Conservation (phyloP, 2,329 filamentous ascomycete species). For the Fusarium redolens region DNA sequence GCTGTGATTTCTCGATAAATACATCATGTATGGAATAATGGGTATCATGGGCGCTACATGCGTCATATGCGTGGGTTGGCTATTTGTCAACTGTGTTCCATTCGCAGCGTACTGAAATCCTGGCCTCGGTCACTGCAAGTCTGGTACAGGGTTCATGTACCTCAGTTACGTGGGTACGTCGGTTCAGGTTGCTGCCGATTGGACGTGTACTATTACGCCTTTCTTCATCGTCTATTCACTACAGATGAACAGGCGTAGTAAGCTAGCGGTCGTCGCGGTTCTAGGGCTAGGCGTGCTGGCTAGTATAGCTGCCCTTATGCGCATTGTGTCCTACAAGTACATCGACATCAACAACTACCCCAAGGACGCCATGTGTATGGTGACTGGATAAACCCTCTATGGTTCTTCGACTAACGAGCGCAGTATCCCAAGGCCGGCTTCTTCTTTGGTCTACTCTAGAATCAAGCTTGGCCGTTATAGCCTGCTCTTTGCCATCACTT, state of each 20-base stretch:
- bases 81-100: constrained; percentile 23
- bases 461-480: neutral
- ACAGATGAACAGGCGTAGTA: constrained; percentile 42
- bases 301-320: constrained; percentile 29
- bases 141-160: constrained; percentile 6
- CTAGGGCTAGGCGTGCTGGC: constrained; percentile 24
- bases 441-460: constrained; percentile 27
- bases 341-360: constrained; percentile 14
- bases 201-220: constrained; percentile 45
- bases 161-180: constrained; percentile 32
- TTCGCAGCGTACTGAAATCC: constrained; percentile 28
- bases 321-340: constrained; percentile 29
- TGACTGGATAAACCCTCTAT: no score
- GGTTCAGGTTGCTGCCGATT: constrained; percentile 43
- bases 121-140: constrained; percentile 16
- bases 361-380: constrained; percentile 3
- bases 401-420: rapidly evolving
- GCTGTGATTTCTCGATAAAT: neutral
- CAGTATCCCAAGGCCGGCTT: constrained; percentile 17
- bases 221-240: constrained; percentile 45
- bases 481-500: constrained; percentile 12
- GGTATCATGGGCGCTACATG: constrained; percentile 4
- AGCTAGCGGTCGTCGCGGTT: constrained; percentile 26
- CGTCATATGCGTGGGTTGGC: constrained; percentile 6
- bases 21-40: constrained; percentile 25